Evolutionary conservation across 2,329 filamentous ascomycete species (phyloP).

Genomic region (Cadophora gregata): DNA sequence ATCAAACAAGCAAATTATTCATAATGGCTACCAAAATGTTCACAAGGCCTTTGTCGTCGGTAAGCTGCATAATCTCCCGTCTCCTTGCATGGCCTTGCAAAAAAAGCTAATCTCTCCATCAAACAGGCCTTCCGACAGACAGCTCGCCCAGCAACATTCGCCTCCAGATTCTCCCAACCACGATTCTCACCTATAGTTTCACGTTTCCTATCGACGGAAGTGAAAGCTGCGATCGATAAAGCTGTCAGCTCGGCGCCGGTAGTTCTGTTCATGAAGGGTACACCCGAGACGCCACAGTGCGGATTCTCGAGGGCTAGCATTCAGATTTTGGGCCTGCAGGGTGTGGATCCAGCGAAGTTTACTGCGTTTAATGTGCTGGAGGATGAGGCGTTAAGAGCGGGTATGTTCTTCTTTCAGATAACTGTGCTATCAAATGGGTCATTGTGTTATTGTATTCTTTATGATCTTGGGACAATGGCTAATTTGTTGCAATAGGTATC

Average conservation of each 20-base stretch:
- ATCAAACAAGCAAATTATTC: background rate
- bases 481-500: slow-evolving; percentile 66
- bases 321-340: slow-evolving; percentile 92
- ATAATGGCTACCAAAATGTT: slow-evolving; percentile 37
- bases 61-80: slow-evolving; percentile 14
- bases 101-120: slow-evolving; percentile 17
- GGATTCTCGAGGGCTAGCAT: slow-evolving; percentile 95
- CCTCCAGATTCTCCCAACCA: slow-evolving; percentile 25
- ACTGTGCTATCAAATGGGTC: background rate
- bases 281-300: slow-evolving; percentile 93
- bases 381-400: slow-evolving; percentile 82
- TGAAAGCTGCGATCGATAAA: slow-evolving; percentile 84
- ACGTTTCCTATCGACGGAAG: slow-evolving; percentile 81
- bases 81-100: slow-evolving; percentile 23
- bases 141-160: slow-evolving; percentile 22
- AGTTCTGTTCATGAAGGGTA: slow-evolving; percentile 99
- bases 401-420: slow-evolving; percentile 53
- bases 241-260: slow-evolving; percentile 88
- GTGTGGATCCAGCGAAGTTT: slow-evolving; percentile 94
- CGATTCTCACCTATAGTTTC: slow-evolving; percentile 35
- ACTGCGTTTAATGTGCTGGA: slow-evolving; percentile 98
- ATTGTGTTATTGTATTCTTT: no score
- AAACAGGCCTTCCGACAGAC: slow-evolving; percentile 49
- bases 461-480: slow-evolving; percentile 22
- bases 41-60: slow-evolving; percentile 41